Conservation (phyloP, 768 basidiomycete species). For the Naganishia vishniacii region DNA sequence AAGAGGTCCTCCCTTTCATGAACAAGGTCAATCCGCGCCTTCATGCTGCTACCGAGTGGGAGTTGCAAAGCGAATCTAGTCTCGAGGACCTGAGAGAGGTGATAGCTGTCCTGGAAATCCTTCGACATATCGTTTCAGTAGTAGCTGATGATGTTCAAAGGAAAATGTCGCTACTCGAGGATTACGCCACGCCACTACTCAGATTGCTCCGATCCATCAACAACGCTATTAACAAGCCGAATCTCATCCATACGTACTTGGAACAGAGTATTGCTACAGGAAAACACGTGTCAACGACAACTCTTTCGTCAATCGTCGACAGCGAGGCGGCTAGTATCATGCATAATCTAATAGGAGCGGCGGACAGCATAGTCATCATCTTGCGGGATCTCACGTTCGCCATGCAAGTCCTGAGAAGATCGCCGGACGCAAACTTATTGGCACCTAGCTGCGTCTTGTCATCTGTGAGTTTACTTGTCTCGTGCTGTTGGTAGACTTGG, state of each 20-base stretch:
- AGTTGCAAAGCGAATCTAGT: conserved; percentile 8
- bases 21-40: conserved; percentile 3
- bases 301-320: background rate
- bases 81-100: background rate
- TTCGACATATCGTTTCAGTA: conserved; percentile 4
- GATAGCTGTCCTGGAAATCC: conserved; percentile 5
- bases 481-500: no score
- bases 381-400: conserved; percentile 10
- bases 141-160: conserved; percentile 7
- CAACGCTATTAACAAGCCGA: conserved; percentile 16
- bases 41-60: conserved; percentile 13
- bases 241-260: conserved; percentile 4
- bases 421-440: conserved; percentile 8
- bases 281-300: background rate
- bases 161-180: conserved; percentile 1
- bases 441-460: conserved; percentile 13
- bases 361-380: conserved; percentile 6
- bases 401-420: background rate
- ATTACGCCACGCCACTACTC: conserved; percentile 5
- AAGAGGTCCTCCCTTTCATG: conserved; percentile 1
- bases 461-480: background rate
- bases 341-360: background rate
- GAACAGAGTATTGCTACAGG: background rate
- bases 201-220: background rate
- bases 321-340: conserved; percentile 6